These are phyloP conservation scores for Pseudogymnoascus sp. DNA, from an alignment of 2,329 filamentous ascomycete species.

Conservation along the genomic window DNA sequence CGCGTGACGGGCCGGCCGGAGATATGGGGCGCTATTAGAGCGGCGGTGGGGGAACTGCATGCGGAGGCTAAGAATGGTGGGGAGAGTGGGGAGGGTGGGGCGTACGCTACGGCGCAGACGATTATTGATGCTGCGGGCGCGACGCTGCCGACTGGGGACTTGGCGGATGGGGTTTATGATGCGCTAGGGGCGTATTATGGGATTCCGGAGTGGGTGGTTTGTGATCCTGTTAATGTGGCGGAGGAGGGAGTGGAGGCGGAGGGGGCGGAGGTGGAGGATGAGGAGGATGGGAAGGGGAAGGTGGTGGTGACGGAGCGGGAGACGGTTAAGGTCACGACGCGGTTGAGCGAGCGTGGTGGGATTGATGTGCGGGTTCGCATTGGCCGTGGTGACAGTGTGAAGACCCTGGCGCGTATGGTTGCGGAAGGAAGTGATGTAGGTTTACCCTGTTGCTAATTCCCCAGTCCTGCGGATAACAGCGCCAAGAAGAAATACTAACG, in stretches of 20 bases:
- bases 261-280: conserved; percentile 20
- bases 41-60: conserved; percentile 62
- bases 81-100: conserved; percentile 31
- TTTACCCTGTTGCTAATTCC: conserved; percentile 13
- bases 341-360: conserved; percentile 35
- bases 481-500: not conserved
- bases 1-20: conserved; percentile 69
- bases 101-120: conserved; percentile 62
- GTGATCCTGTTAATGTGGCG: conserved; percentile 54
- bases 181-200: conserved; percentile 61
- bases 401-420: conserved; percentile 54
- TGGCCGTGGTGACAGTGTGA: conserved; percentile 54
- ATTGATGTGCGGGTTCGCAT: conserved; percentile 55
- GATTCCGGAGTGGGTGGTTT: conserved; percentile 59
- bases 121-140: conserved; percentile 73
- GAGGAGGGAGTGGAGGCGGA: conserved; percentile 26
- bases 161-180: conserved; percentile 67
- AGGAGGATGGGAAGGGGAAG: conserved; percentile 22
- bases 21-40: conserved; percentile 69
- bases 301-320: conserved; percentile 21
- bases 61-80: conserved; percentile 16
- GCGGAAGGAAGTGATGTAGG: conserved; percentile 56
- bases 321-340: conserved; percentile 20
- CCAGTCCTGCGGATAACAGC: not conserved
- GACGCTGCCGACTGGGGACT: conserved; percentile 63